phyloP scores from a whole-genome alignment of 768 basidiomycete genomes.

The Cyclocybe cylindracea region DNA sequence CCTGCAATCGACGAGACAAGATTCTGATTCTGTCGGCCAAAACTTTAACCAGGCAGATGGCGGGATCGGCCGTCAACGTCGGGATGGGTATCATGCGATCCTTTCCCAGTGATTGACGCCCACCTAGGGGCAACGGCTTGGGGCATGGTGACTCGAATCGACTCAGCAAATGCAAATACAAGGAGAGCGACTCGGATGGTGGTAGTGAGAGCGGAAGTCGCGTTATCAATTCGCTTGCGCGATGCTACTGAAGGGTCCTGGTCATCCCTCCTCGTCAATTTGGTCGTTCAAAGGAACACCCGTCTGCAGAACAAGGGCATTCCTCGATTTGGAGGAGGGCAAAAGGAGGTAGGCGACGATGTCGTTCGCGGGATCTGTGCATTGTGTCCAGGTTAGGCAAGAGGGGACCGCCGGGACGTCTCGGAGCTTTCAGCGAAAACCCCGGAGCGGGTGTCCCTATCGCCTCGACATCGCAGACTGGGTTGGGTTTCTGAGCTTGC shows the following conservation, averaged over 20 bases:
- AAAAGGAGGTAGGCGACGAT: constrained; percentile 12
- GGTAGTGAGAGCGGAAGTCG: constrained; percentile 11
- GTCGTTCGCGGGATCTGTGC: neutral
- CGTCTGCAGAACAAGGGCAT: constrained; percentile 30
- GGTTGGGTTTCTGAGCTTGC: too few relatives aligned
- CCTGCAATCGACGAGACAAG: too few relatives aligned
- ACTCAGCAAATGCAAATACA: too few relatives aligned
- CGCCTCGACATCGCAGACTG: neutral
- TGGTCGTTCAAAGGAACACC: constrained; percentile 23
- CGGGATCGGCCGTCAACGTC: neutral
- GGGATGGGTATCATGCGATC: neutral
- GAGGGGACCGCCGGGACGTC: too few relatives aligned
- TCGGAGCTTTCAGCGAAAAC: neutral
- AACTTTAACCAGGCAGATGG: too few relatives aligned
- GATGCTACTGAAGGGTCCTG: constrained; percentile 5
- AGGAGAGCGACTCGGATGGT: neutral
- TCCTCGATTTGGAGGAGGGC: constrained; percentile 15
- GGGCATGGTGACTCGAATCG: too few relatives aligned
- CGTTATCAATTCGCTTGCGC: constrained; percentile 6
- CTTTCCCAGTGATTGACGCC: neutral
- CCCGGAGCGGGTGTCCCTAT: constrained; percentile 1
- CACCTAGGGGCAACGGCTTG: too few relatives aligned
- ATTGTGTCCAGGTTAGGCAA: too few relatives aligned
- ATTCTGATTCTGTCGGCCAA: too few relatives aligned
- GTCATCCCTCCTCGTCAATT: constrained; percentile 12